These are phyloP conservation scores for Aspergillus ibericus DNA, from an alignment of 2,329 filamentous ascomycete genomes.

Conservation along the genomic window DNA sequence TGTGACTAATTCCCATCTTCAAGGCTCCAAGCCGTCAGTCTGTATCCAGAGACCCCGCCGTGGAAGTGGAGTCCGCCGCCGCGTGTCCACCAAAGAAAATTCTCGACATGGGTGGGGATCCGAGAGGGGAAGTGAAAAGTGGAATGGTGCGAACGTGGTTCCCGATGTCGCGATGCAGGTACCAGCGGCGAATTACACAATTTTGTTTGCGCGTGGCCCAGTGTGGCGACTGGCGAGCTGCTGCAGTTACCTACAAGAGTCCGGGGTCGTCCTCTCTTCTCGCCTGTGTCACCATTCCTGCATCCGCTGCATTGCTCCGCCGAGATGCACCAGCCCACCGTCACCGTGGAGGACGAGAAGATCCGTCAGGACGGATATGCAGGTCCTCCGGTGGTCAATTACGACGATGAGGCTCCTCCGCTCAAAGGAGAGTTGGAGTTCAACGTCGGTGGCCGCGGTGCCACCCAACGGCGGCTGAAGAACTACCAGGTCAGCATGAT, in stretches of 20 bases:
- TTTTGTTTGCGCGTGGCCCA: neutral
- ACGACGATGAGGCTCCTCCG: slow-evolving; percentile 7
- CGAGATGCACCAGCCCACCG: slow-evolving; percentile 4
- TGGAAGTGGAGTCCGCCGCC: neutral
- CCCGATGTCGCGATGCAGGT: slow-evolving; percentile 9
- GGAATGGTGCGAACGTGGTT: slow-evolving; percentile 4
- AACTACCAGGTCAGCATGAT: slow-evolving; percentile 38
- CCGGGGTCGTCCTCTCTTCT: neutral
- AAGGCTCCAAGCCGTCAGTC: neutral
- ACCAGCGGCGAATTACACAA: slow-evolving; percentile 1
- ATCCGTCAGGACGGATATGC: neutral
- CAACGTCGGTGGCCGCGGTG: slow-evolving; percentile 36
- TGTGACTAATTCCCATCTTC: slow-evolving; percentile 1
- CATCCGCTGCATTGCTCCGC: neutral
- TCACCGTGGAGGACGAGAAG: slow-evolving; percentile 5
- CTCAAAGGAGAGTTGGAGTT: slow-evolving; percentile 30
- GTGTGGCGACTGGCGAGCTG: slow-evolving; percentile 7
- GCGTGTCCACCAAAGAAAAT: neutral
- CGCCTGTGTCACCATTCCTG: neutral
- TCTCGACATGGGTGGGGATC: neutral
- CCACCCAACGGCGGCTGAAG: slow-evolving; percentile 34
- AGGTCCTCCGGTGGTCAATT: slow-evolving; percentile 4
- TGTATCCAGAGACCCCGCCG: neutral
- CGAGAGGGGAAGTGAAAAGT: neutral
- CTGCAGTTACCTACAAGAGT: neutral